Conservation (phyloP, 768 basidiomycete genomes). For the Hydnum rufescens region DNA sequence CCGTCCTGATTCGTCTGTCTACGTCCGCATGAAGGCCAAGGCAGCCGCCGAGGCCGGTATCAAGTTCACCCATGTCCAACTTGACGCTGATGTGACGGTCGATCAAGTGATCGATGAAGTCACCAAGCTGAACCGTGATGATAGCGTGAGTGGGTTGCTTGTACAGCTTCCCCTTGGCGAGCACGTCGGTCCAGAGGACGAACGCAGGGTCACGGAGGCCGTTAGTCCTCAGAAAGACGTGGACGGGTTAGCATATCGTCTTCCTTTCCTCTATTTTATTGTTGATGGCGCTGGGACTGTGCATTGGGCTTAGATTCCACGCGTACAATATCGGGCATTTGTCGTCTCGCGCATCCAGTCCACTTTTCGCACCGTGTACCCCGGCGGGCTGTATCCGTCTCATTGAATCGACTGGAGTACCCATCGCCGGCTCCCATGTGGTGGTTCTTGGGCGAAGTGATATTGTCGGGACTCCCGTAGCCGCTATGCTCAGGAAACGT, state of each 20-base stretch:
- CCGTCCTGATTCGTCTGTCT: constrained; percentile 74
- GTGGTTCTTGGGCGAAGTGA: constrained; percentile 95
- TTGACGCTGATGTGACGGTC: constrained; percentile 48
- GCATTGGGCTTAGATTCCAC: constrained; percentile 51
- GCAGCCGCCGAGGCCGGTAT: constrained; percentile 91
- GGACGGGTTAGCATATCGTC: constrained; percentile 49
- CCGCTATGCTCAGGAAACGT: constrained; percentile 68
- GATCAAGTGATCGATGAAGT: constrained; percentile 63
- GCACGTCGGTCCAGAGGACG: constrained; percentile 61
- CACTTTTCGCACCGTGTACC: constrained; percentile 88
- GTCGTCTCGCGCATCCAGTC: constrained; percentile 71
- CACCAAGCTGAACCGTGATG: constrained; percentile 64
- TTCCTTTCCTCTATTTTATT: background rate
- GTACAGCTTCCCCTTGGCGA: constrained; percentile 88
- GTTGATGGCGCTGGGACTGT: background rate
- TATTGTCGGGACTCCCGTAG: constrained; percentile 92
- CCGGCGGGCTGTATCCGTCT: constrained; percentile 83
- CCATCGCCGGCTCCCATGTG: constrained; percentile 56
- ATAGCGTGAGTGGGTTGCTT: constrained; percentile 66
- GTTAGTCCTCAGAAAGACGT: constrained; percentile 90
- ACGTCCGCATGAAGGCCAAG: constrained; percentile 95
- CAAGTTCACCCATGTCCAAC: constrained; percentile 52
- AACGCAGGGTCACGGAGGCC: constrained; percentile 84
- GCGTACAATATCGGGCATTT: constrained; percentile 96
- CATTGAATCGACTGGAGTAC: constrained; percentile 66